Evolutionary conservation across 257 asterid species (phyloP), one percentile per base, ranked within the genome.

Genomic region (Gardenia jasminoides): DNA sequence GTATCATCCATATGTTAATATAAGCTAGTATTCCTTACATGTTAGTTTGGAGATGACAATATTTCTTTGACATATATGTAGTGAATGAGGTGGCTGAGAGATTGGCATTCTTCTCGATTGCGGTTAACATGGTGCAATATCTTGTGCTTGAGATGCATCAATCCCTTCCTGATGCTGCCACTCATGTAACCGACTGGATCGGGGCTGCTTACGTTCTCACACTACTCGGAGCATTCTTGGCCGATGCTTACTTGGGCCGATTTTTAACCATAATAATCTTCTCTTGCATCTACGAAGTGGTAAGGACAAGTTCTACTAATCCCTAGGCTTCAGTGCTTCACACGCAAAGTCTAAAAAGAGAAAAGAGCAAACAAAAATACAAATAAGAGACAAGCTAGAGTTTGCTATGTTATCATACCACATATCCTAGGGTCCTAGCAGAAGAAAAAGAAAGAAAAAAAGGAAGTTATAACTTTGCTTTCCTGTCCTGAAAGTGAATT

Each of bases 1-100:
- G 3, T 56, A 54, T 11, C 39, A 17, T 26, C 24, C 16, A 26
- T 36, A 36, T 36, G 41, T 22, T 64, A 16, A 0, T 52, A 9
- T 19, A 17, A 58, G 3, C 6, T 36, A 36, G 41, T 36, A 36
- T 36, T 36, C 7, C 1, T 43, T 12, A 64, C 16, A 36, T 4
- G 26, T 43, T 43, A 33, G 19, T 10, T 50, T 54, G 61, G 13
- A n/a, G 9, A 26, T 48, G 58, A 46, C 16, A 13, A 43, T 9
- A 10, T 28, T 47, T 48, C 4, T 26, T 20, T 5, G 69, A 36
- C 4, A 5, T 36, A 2, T 36, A 36, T 36, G 85, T 24, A 92
- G 96, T 92, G 78, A 92, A 86, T 59, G 97, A 93, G 78, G 96
- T 93, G 75, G 97, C 92, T 7, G 98, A 93, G 89, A 91, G 98